Base-by-base conservation (phyloP, 1,284 basidiomycete genomes). In the Ustilago nuda region DNA sequence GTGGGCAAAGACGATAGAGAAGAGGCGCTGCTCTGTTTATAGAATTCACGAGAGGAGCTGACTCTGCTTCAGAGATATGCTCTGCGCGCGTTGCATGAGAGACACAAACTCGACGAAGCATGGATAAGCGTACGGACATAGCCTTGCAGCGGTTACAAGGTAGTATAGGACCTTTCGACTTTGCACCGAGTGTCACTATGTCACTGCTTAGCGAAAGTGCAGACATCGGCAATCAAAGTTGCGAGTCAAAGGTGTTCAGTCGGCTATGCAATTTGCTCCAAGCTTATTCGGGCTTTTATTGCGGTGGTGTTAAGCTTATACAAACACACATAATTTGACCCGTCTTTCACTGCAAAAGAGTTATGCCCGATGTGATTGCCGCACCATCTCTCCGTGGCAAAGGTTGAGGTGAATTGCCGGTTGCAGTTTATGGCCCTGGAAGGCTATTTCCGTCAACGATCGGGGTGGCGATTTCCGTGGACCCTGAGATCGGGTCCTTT, bases 141-240 rank as follows among this genome's bases (percentile, higher is more conserved):
- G 27, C n/a, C 3, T 57, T 41, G 3, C 12, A 6, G 12, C 39
- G 12, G 8, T 17, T 41, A 41, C 15, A 41, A 41, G 13, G 39
- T 17, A 41, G 39, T 2, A 17, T 17, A 41, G 11, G 4, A 6
- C 11, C 13, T 45, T 45, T 8, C 43, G 4, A n/a, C 15, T 8
- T 45, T 19, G 5, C 43, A 45, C 43, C 7, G n/a, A 45, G 17
- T 7, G n/a, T 19, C 7, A 19, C 6, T 45, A 15, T 45, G 43
- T 45, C 43, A 45, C 19, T 8, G 48, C 46, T 48, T 48, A 3
- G 23, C 23, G 45, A 27, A 11, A 39, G 11, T 11, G 19, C 45
- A 9, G 8, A 19, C 68, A 71, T 71, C 68, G 68, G 68, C 58
- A 60, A 61, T 8, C 54, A 65, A 71, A 71, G 50, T 65, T 23